phyloP scores from a whole-genome alignment of 495 filamentous ascomycete genomes.

The Staphylotrichum longicolle region DNA sequence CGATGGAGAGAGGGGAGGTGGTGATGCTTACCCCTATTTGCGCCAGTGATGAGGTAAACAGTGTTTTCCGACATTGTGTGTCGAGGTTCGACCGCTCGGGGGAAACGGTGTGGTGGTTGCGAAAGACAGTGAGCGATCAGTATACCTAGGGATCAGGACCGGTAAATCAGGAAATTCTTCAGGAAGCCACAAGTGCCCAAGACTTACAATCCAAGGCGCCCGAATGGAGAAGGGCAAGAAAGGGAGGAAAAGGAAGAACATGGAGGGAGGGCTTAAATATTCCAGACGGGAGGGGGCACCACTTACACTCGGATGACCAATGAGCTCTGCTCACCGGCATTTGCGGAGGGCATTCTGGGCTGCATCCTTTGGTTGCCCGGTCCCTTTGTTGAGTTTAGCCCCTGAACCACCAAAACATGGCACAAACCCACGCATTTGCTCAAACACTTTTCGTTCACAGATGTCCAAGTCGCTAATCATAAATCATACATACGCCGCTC shows the following conservation, averaged over 20 bases:
- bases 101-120: neutral
- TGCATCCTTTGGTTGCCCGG: conserved; percentile 13
- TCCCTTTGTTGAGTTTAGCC: neutral
- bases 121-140: neutral
- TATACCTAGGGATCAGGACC: neutral
- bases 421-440: neutral
- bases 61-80: conserved; percentile 28
- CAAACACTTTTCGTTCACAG: neutral
- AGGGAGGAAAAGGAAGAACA: neutral
- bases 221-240: neutral
- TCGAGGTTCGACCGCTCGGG: neutral
- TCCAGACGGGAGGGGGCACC: neutral
- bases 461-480: conserved; percentile 3
- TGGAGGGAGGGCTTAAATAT: conserved; percentile 10
- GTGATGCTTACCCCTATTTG: conserved; percentile 36
- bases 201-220: neutral
- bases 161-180: no score
- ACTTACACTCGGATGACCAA: conserved; percentile 21
- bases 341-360: no score
- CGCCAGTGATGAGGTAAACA: conserved; percentile 42
- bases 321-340: neutral
- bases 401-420: conserved; percentile 11
- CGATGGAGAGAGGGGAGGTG: no score
- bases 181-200: neutral
- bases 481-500: conserved; percentile 4